A percentile compares a stretch with the other conserved stretches of the same genome.
Evolutionary conservation across 2,329 filamentous ascomycete genomes (phyloP).

Genomic region (Alternaria brassicae): DNA sequence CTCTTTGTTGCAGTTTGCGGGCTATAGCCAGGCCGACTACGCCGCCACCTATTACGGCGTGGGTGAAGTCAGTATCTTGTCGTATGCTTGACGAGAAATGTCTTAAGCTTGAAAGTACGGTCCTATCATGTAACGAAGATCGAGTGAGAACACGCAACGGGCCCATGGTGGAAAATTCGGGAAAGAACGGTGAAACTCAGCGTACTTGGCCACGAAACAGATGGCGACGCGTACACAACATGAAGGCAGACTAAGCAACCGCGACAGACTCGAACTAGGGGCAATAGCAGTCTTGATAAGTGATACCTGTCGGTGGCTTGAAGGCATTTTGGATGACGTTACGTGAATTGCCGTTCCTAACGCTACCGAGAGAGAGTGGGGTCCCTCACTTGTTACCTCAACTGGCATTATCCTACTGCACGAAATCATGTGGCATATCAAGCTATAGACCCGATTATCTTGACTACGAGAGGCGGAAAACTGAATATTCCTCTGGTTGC

Average conservation of each 20-base stretch:
- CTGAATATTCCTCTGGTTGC: background rate
- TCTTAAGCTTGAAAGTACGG: background rate
- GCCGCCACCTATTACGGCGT: conserved; percentile 72
- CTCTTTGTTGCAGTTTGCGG: conserved; percentile 69
- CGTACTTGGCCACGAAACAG: background rate
- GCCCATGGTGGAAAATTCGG: conserved; percentile 18
- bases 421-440: background rate
- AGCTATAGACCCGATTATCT: background rate
- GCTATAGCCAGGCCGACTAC: conserved; percentile 84
- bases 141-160: conserved; percentile 13
- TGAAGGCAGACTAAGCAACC: background rate
- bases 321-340: conserved; percentile 13
- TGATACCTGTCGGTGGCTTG: conserved; percentile 7
- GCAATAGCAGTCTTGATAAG: background rate
- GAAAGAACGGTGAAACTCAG: background rate
- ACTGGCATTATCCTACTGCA: background rate
- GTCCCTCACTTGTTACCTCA: background rate
- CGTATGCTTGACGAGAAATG: conserved; percentile 38
- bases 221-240: background rate
- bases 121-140: background rate
- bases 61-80: conserved; percentile 66
- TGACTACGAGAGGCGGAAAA: background rate
- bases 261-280: background rate
- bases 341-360: conserved; percentile 11
- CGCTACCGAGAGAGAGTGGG: conserved; percentile 11